Base-by-base conservation (phyloP, 73 alveolate genomes). In the Paramecium tetraurelia region DNA sequence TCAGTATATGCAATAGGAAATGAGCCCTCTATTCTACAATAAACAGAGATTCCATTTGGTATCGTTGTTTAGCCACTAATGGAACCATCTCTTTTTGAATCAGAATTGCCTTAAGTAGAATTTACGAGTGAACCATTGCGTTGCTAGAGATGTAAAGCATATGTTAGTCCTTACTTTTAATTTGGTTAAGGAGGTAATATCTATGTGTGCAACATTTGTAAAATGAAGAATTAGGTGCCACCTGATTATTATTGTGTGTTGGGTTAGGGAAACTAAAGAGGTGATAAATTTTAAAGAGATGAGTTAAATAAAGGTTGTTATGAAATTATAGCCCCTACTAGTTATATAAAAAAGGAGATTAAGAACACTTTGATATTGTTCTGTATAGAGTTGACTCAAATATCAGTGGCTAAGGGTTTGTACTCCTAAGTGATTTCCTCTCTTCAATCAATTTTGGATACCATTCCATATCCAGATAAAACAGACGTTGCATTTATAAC, bases 271-370 rank as follows among this genome's bases (percentile, higher is more conserved):
- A 89, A 89, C 35, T 77, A 89, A 29, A 77, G 98, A 85, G 93
- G 95, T 29, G 96, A 95, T 86, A 93, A 85, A 92, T 21, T 24
- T 9, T 44, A 72, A 21, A 85, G 98, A 22, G 96, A 96, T 41
- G 98, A 96, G 75, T 87, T 96, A 36, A 59, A 76, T 21, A 93
- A 50, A 63, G 98, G 97, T 4, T 90, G 95, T n/a, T 96, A 96
- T 86, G 98, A 96, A 50, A 94, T 96, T 58, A 70, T 50, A 36
- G 98, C 97, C 0, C 97, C 97, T n/a, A 86, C 36, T 53, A 53
- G 69, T 53, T 96, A 96, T 86, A 33, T 85, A 27, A 89, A 89
- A 83, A 89, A 71, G 89, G 77, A 89, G 33, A 71, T 89, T 2
- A 27, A 76, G 33, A 77, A 83, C 33, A 95, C 92, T 11, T 53